phyloP scores from a whole-genome alignment of 78 protist genomes.

The Andalucia godoyi region DNA sequence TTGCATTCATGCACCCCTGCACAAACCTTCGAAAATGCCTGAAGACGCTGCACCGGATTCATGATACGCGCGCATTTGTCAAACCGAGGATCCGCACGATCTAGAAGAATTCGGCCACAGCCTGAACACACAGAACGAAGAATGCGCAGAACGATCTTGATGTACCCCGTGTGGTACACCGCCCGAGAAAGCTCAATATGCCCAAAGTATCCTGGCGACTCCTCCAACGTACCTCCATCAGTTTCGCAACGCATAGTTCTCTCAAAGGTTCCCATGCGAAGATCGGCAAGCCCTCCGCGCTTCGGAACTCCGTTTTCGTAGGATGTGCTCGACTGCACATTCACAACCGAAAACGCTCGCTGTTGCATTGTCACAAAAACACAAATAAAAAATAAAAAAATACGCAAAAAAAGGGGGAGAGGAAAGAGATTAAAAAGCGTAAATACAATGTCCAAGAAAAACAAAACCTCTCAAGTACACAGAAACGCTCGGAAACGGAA shows the following conservation, averaged over 20 bases:
- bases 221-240: slow-evolving; percentile 49
- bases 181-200: slow-evolving; percentile 84
- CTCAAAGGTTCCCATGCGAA: slow-evolving; percentile 85
- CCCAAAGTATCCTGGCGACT: slow-evolving; percentile 99
- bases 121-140: slow-evolving; percentile 79
- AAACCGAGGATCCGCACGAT: neutral
- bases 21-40: slow-evolving; percentile 4
- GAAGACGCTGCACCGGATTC: neutral
- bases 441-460: neutral
- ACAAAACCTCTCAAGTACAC: neutral
- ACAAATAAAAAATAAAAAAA: neutral
- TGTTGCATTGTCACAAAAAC: neutral
- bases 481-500: neutral
- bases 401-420: neutral
- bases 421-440: neutral
- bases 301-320: slow-evolving; percentile 68
- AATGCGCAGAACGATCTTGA: slow-evolving; percentile 40
- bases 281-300: slow-evolving; percentile 79
- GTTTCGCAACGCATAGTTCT: slow-evolving; percentile 57
- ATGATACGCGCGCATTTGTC: neutral
- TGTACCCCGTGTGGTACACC: slow-evolving; percentile 79
- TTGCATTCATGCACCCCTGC: neutral
- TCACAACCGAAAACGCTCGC: neutral
- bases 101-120: slow-evolving; percentile 20
- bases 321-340: slow-evolving; percentile 1